Base-by-base conservation (phyloP, 306 rosid genomes). In the Prunus padus region DNA sequence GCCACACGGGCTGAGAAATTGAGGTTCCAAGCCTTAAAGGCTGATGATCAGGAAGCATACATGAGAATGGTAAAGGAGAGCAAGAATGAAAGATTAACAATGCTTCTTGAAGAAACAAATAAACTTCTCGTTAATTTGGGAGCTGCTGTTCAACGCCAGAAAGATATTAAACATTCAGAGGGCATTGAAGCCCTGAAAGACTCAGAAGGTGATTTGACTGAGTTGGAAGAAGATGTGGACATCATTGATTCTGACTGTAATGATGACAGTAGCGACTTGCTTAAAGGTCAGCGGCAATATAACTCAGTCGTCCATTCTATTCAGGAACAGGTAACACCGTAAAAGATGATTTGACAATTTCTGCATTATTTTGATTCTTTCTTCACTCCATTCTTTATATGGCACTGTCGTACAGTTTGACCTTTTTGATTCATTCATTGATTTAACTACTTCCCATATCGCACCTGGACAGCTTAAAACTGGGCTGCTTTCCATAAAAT, bases 61-160 rank as follows among this genome's bases (percentile, higher is more conserved):
- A 92, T 96, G 98, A 92, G 96, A 96, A 85, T 96, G 98, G 99
- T 96, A 70, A 96, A 92, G 83, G 99, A 96, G 86, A 96, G 99
- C 81, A 96, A 96, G 86, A 96, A 96, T 78, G 99, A 96, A 80
- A 83, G 99, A 73, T 80, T 96, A 83, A 96, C 99, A 50, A 52
- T 78, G 28, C 99, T 96, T 80, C 97, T 96, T 62, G 97, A 96
- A 88, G 99, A 96, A 89, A 96, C 99, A 66, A 96, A 96, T 81
- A 96, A 92, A 78, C 89, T 96, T 60, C 98, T 96, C 55, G 96
- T 85, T 67, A 96, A 96, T 84, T 86, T 96, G 85, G 99, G 99
- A 79, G 99, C 99, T 49, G 99, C 99, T 50, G 99, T 96, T 86
- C 98, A 96, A 83, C 96, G 99, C 70, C 99, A 96, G 84, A 96